Base-by-base conservation (phyloP, 257 asterid species). In the Fraxinus anomala region DNA sequence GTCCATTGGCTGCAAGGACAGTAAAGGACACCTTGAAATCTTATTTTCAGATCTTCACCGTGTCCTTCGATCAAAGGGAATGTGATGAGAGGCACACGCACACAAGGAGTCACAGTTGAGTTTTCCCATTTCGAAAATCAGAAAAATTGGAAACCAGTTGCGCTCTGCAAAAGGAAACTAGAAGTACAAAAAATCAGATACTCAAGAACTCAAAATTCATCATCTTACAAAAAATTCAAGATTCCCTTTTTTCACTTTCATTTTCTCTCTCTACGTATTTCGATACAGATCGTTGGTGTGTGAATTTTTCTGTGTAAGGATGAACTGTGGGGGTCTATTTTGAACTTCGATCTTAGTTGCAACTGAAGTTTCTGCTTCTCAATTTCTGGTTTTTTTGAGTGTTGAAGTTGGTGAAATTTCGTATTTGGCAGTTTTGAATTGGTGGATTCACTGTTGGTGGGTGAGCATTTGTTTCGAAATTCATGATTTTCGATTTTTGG, bases 341-440 rank as follows among this genome's bases (percentile, higher is more conserved):
- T 70, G 86, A 51, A 70, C 77, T 37, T 76, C 82, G 82, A 79
- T 80, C 74, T 76, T 51, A 39, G 82, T 87, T 75, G 79, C 82
- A 84, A 77, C 68, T 75, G 82, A 72, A 80, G 82, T 72, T 74
- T 74, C 66, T 67, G 61, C 23, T 65, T 61, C 72, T 33, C 23
- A 34, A 28, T 68, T 81, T 8, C 23, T 73, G 76, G 77, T 63
- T 81, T 3, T 42, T 24, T 33, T 33, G 42, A 19, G 23, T 19
- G 10, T 3, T 65, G 3, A 42, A 73, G 75, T 26, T 72, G 80
- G 30, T 82, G 65, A 44, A 37, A 21, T 39, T 28, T 19, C 34
- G 69, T 24, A 63, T 26, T 26, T 63, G 36, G 69, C 2, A 68
- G 44, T 74, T 68, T 47, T 28, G 51, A 23, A 59, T 12, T 2